Base-by-base conservation (phyloP, 2,329 filamentous ascomycete genomes). In the Ceratocystis cacaofunesta region DNA sequence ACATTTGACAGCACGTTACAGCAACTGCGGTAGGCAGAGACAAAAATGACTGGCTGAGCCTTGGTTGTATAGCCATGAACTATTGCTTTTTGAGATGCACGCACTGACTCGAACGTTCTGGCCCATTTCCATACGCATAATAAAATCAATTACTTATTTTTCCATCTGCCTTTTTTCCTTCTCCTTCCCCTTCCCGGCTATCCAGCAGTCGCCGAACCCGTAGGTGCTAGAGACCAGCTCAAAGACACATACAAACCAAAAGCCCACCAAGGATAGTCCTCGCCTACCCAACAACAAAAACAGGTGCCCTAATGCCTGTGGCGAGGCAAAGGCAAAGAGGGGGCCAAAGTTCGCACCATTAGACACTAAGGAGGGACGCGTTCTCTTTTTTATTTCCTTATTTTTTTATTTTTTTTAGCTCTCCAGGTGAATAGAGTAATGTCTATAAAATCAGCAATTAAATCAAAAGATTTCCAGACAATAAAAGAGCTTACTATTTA, bases 101-200 rank as follows among this genome's bases (percentile, higher is more conserved):
- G 55, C 55, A 58, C 55, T 58, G 55, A 58, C 55, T 58, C 28
- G 52, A 57, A 58, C 17, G 28, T 58, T 58, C 55, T 58, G 25
- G 55, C 55, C 55, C 17, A n/a, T 36, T 58, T 30, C 30, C 55
- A 32, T 30, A 22, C 52, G 30, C 22, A 55, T 55, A 55, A 25
- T 19, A 25, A 55, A 19, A 55, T 55, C 4, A 3, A 55, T 55
- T 25, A 10, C 10, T 30, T 17, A 0, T 12, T 28, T 15, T 15
- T 57, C 5, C n/a, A 3, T 50, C 4, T n/a, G 28, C 30, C 7
- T 50, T 4, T 8, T 10, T 22, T 22, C 22, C 7, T 3, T 50
- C 17, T 6, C 46, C n/a, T 6, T 5, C 43, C 19, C 19, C 19
- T n/a, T 19, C 46, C 19, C 46, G 46, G 17, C 46, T 48, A n/a